Evolutionary conservation across 225 moss, liverwort and hornwort genomes (phyloP).

Genomic region (Sphagnum tenellum): DNA sequence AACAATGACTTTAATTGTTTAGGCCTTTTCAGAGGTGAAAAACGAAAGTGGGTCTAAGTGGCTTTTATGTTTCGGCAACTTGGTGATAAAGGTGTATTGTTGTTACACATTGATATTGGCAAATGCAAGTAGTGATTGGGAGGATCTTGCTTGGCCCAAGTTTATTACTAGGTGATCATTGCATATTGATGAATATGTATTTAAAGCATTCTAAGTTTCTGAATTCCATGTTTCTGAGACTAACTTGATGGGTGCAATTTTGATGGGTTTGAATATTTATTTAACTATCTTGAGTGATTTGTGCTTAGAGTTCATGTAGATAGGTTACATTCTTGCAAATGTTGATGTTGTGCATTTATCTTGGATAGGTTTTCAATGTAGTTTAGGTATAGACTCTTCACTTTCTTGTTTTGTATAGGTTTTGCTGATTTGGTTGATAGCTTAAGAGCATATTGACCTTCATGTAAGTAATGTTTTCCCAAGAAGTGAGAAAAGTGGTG

Average conservation of each 20-base stretch:
- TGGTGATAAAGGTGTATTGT: conserved; percentile 65
- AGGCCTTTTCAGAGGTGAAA: too few relatives aligned
- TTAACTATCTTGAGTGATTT: not conserved
- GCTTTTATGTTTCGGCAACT: conserved; percentile 20
- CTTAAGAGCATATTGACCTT: too few relatives aligned
- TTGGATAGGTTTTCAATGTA: conserved; percentile 62
- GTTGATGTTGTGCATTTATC: conserved; percentile 69
- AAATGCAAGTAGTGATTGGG: conserved; percentile 83
- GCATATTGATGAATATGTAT: not conserved
- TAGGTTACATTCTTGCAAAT: conserved; percentile 73
- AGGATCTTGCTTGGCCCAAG: conserved; percentile 92
- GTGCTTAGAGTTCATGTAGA: conserved; percentile 30
- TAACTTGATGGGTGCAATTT: too few relatives aligned
- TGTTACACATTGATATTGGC: conserved; percentile 83
- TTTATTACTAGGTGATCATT: conserved; percentile 69
- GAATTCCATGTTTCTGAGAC: not conserved
- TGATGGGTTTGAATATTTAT: too few relatives aligned
- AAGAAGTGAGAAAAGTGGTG: too few relatives aligned
- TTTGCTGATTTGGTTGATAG: too few relatives aligned
- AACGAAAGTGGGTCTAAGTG: too few relatives aligned
- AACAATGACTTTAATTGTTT: too few relatives aligned
- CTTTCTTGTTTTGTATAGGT: not conserved
- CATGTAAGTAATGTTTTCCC: too few relatives aligned
- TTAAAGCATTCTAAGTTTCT: not conserved
- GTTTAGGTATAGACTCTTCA: conserved; percentile 46